Evolutionary conservation across 1,284 basidiomycete species (phyloP), one percentile per base, ranked within the genome.

Genomic region (Butyriboletus appendiculatus): DNA sequence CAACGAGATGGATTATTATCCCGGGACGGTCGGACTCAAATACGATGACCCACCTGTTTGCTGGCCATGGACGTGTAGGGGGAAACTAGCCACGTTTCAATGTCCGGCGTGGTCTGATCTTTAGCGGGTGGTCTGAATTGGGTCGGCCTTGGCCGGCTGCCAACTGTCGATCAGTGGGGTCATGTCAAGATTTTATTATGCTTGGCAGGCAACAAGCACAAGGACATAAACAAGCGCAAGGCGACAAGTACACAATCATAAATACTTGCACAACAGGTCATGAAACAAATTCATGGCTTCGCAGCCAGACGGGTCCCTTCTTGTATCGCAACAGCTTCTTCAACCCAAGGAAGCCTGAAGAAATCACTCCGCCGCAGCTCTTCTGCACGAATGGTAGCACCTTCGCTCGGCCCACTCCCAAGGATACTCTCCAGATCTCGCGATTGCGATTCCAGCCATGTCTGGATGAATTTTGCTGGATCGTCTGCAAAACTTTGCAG

Each of bases 381-480:
- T 63, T 97, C 94, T 54, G 92, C 90, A 18, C 90, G 77, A 12
- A 95, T 81, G 0, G 86, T 87, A 57, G 86, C 80, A 32, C 92
- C 93, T 66, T 92, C 87, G 24, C 85, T 86, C 4, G 89, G 85
- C 3, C 94, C 94, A 69, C 88, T 92, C 38, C 91, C 92, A n/a
- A 98, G 78, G 55, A 97, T 82, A 54, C 82, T 86, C 71, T 96
- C 94, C 39, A 99, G 73, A 70, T 97, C 94, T 18, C 92, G 81
- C 32, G 94, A 90, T 70, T 98, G 96, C 4, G 90, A 94, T 53
- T 90, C 89, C 34, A 98, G 75, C 92, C 92, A 98, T 4, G 84
- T 90, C 61, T 94, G 86, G 53, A 97, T 88, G 67, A 98, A 97
- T 33, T 78, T 79, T 1, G 85, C 80, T 0, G 94, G 94, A 53